A percentile compares a stretch with the other conserved stretches of the same genome.
Evolutionary conservation across 306 rosid genomes (phyloP).

Genomic region (Pterocarpus santalinus): DNA sequence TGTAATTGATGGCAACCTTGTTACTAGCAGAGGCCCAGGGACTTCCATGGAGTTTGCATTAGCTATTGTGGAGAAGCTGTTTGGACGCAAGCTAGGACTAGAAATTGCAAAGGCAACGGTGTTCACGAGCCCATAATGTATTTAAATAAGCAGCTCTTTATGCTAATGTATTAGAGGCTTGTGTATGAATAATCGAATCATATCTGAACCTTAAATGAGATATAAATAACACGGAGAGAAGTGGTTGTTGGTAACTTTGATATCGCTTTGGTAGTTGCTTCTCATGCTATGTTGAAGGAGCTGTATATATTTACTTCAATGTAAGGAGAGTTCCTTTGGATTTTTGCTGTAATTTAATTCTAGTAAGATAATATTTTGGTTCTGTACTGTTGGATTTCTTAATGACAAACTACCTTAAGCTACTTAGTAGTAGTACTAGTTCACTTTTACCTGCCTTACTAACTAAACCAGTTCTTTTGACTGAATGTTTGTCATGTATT

Average conservation of each 20-base stretch:
- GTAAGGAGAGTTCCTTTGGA: not conserved
- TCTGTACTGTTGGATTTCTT: too few species aligned
- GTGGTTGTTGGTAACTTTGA: not conserved
- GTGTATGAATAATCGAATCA: slow-evolving; percentile 51
- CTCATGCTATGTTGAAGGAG: not conserved
- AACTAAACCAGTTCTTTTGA: too few species aligned
- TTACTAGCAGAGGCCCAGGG: slow-evolving; percentile 94
- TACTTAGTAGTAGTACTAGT: too few species aligned
- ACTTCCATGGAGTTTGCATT: slow-evolving; percentile 81
- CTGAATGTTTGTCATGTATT: too few species aligned
- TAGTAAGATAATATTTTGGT: not conserved
- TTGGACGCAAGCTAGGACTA: slow-evolving; percentile 65
- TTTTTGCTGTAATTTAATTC: not conserved
- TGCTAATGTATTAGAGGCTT: slow-evolving; percentile 18
- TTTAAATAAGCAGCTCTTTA: slow-evolving; percentile 35
- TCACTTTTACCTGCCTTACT: too few species aligned
- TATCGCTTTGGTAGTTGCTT: not conserved
- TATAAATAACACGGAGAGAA: slow-evolving; percentile 23
- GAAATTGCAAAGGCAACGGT: slow-evolving; percentile 68
- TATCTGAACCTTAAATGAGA: slow-evolving; percentile 30
- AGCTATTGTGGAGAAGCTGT: slow-evolving; percentile 83
- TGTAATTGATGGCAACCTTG: slow-evolving; percentile 81
- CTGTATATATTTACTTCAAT: too few species aligned
- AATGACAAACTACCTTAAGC: too few species aligned
- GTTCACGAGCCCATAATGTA: slow-evolving; percentile 53